phyloP scores from a whole-genome alignment of 805 yeast genomes.

The Starmerella cellae region DNA sequence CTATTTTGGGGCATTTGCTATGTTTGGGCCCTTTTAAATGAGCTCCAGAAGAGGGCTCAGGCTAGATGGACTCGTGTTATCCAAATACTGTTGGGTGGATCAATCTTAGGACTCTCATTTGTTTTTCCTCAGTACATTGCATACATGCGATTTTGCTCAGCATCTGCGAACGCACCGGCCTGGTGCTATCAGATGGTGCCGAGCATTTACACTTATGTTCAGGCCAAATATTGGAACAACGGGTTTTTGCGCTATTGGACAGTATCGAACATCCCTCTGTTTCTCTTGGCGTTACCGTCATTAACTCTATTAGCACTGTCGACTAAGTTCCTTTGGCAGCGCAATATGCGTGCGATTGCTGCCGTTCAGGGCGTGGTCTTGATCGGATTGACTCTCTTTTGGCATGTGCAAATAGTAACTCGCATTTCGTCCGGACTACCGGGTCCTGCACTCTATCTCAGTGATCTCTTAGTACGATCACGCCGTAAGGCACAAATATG shows the following conservation, averaged over 20 bases:
- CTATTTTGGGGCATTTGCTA: constrained; percentile 57
- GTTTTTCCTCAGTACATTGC: constrained; percentile 39
- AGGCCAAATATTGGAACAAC: constrained; percentile 66
- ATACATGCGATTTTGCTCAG: constrained; percentile 51
- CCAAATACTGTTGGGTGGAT: constrained; percentile 42
- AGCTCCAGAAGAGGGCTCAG: not conserved
- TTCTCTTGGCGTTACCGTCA: constrained; percentile 61
- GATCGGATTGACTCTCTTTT: constrained; percentile 41
- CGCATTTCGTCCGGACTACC: constrained; percentile 72
- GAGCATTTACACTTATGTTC: constrained; percentile 58
- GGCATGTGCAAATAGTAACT: constrained; percentile 80
- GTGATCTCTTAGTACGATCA: constrained; percentile 27
- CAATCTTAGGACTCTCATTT: constrained; percentile 36
- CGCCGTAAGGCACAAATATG: constrained; percentile 28
- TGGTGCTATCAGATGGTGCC: constrained; percentile 61
- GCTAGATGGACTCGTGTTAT: not conserved
- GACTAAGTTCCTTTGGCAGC: constrained; percentile 25
- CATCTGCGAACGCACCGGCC: constrained; percentile 30
- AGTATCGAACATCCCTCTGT: constrained; percentile 65
- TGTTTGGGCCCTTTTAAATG: constrained; percentile 22
- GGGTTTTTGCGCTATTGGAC: constrained; percentile 84
- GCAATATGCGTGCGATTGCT: constrained; percentile 15
- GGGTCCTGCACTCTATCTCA: constrained; percentile 56
- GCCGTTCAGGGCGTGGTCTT: constrained; percentile 32
- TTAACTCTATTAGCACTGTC: constrained; percentile 36